Conservation (phyloP, 305 asterid genomes). For the Salvia sclarea region DNA sequence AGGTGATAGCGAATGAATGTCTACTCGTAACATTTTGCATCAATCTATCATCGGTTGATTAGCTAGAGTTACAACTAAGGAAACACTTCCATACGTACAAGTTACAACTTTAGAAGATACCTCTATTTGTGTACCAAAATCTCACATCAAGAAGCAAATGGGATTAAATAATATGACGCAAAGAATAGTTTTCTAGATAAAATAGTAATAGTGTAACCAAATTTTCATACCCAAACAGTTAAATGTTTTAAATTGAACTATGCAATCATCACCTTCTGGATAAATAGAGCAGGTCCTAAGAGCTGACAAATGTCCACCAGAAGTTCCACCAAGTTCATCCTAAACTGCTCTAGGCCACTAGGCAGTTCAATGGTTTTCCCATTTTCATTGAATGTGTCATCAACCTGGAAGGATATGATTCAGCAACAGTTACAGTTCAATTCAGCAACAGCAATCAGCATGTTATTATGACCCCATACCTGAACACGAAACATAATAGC, state of each 20-base stretch:
- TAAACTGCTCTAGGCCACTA: slow-evolving; percentile 69
- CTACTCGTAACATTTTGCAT: background rate
- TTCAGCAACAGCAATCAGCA: background rate
- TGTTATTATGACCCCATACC: slow-evolving; percentile 44
- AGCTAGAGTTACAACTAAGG: background rate
- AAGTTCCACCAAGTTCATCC: slow-evolving; percentile 78
- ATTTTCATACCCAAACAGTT: slow-evolving; percentile 8
- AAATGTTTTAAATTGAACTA: slow-evolving; percentile 14
- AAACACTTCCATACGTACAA: background rate
- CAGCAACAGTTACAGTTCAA: slow-evolving; percentile 2
- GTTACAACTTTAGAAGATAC: slow-evolving; percentile 21
- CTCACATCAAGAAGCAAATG: background rate
- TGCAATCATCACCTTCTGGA: slow-evolving; percentile 60
- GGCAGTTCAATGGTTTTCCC: slow-evolving; percentile 66
- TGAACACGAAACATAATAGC: slow-evolving; percentile 75
- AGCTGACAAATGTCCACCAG: slow-evolving; percentile 79
- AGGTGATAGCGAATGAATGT: background rate
- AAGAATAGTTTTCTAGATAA: background rate
- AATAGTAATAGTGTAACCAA: background rate
- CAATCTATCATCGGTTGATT: background rate
- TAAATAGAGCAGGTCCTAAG: slow-evolving; percentile 58
- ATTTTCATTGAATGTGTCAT: slow-evolving; percentile 53
- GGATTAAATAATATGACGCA: background rate
- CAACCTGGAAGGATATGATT: slow-evolving; percentile 52
- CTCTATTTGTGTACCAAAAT: slow-evolving; percentile 2